phyloP scores from a whole-genome alignment of 257 asterid genomes.

The Solanum arcanum region DNA sequence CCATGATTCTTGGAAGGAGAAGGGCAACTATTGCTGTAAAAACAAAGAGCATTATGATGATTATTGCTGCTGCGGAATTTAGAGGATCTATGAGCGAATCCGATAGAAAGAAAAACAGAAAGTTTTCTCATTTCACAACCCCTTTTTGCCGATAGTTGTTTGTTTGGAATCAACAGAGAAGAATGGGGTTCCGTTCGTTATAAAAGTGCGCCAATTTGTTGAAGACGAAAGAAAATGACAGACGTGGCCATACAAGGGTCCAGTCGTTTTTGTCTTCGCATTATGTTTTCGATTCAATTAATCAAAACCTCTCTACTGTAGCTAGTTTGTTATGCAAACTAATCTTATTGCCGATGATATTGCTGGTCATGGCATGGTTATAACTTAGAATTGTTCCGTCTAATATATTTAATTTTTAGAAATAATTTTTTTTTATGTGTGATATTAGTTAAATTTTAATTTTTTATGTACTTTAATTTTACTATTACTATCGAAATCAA shows the following conservation, averaged over 20 bases:
- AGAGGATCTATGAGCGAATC: slow-evolving; percentile 18
- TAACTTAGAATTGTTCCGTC: rapidly evolving
- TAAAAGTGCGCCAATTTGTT: background rate
- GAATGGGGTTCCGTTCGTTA: background rate
- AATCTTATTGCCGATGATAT: background rate
- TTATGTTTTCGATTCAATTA: background rate
- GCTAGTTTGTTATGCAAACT: background rate
- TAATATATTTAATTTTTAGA: no score
- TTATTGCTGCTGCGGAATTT: slow-evolving; percentile 8
- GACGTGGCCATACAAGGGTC: background rate
- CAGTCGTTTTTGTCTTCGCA: background rate
- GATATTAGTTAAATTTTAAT: rapidly evolving
- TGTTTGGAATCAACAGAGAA: background rate
- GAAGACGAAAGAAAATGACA: background rate
- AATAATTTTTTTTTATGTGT: no score
- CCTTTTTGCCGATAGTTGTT: background rate
- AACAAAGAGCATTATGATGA: slow-evolving; percentile 10
- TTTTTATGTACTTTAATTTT: no score
- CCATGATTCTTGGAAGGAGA: slow-evolving; percentile 41
- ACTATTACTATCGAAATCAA: no score
- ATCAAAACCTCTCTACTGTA: background rate
- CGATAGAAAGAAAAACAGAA: slow-evolving; percentile 15
- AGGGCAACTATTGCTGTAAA: slow-evolving; percentile 35
- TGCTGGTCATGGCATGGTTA: background rate
- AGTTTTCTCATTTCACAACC: slow-evolving; percentile 28